A percentile compares a stretch with the other conserved stretches of the same genome.
Conservation (phyloP, 2,329 filamentous ascomycete species). For the Fusarium scirpi region DNA sequence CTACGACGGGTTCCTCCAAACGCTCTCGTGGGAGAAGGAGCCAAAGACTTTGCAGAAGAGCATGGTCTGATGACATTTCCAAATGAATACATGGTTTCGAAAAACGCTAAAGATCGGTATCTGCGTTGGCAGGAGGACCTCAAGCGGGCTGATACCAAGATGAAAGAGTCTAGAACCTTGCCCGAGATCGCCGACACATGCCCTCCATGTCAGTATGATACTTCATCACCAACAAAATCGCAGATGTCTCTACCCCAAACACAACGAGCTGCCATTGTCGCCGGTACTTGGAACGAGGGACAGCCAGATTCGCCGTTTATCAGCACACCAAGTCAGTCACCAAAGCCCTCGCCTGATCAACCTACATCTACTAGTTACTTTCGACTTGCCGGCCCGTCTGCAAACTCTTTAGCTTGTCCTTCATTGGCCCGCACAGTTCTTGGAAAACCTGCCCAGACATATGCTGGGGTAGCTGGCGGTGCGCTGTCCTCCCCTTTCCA, state of each 20-base stretch:
- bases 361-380: slow-evolving; percentile 34
- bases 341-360: slow-evolving; percentile 30
- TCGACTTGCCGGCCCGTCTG: slow-evolving; percentile 26
- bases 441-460: slow-evolving; percentile 33
- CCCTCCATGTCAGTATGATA: slow-evolving; percentile 52
- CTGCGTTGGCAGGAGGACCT: slow-evolving; percentile 82
- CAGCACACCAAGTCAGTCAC: slow-evolving; percentile 46
- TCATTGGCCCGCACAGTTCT: slow-evolving; percentile 20
- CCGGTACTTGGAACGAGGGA: slow-evolving; percentile 72
- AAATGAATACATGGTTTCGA: slow-evolving; percentile 83
- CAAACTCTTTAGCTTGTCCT: slow-evolving; percentile 16
- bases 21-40: slow-evolving; percentile 86
- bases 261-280: slow-evolving; percentile 66
- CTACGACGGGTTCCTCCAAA: slow-evolving; percentile 93
- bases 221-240: slow-evolving; percentile 45
- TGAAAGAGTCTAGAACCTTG: slow-evolving; percentile 44
- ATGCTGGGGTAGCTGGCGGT: slow-evolving; percentile 27
- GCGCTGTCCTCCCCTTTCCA: slow-evolving; percentile 23
- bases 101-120: slow-evolving; percentile 82
- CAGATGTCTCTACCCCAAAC: slow-evolving; percentile 53
- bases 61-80: slow-evolving; percentile 79
- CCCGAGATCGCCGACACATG: slow-evolving; percentile 32
- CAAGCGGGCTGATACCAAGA: slow-evolving; percentile 66
- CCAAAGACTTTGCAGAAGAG: slow-evolving; percentile 85
- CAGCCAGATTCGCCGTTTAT: slow-evolving; percentile 68